A percentile compares a stretch with the other conserved stretches of the same genome.
These are phyloP conservation scores for Malassezia furfur DNA, from an alignment of 1,284 basidiomycete genomes.

Conservation along the genomic window DNA sequence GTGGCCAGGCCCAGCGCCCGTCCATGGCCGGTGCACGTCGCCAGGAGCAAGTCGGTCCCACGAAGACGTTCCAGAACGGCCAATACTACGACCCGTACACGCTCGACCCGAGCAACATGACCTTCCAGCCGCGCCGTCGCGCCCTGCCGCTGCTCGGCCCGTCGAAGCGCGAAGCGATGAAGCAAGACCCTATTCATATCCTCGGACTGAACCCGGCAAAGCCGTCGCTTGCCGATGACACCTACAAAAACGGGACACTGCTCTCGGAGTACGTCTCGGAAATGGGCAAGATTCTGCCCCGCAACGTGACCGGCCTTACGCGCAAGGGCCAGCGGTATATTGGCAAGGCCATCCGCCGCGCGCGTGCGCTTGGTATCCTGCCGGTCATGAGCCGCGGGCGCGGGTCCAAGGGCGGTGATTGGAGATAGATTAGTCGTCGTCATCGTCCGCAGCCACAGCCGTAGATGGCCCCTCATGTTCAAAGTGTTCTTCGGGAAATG, in stretches of 20 bases:
- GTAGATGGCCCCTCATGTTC: conserved; percentile 9
- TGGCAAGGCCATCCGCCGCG: conserved; percentile 77
- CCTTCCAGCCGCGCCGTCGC: conserved; percentile 9
- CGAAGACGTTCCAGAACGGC: conserved; percentile 14
- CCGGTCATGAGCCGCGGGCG: conserved; percentile 50
- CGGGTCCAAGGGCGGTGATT: conserved; percentile 16
- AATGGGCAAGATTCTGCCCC: conserved; percentile 72
- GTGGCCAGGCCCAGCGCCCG: background rate
- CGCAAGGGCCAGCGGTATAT: conserved; percentile 69
- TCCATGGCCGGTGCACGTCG: background rate
- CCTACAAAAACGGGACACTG: conserved; percentile 61
- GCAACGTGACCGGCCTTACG: conserved; percentile 67
- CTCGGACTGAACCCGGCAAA: conserved; percentile 47
- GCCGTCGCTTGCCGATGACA: conserved; percentile 44
- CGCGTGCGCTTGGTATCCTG: conserved; percentile 84
- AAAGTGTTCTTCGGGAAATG: conserved; percentile 19
- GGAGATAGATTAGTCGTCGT: conserved; percentile 14
- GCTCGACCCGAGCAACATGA: conserved; percentile 20
- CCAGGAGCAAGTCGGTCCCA: conserved; percentile 2
- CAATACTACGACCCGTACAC: conserved; percentile 37
- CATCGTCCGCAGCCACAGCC: conserved; percentile 3
- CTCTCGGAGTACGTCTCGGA: conserved; percentile 63
- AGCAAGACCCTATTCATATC: conserved; percentile 54
- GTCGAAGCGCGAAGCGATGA: conserved; percentile 21
- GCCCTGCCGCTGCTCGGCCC: conserved; percentile 34